phyloP scores from a whole-genome alignment of 1,284 basidiomycete species.

The Amylostereum areolatum region DNA sequence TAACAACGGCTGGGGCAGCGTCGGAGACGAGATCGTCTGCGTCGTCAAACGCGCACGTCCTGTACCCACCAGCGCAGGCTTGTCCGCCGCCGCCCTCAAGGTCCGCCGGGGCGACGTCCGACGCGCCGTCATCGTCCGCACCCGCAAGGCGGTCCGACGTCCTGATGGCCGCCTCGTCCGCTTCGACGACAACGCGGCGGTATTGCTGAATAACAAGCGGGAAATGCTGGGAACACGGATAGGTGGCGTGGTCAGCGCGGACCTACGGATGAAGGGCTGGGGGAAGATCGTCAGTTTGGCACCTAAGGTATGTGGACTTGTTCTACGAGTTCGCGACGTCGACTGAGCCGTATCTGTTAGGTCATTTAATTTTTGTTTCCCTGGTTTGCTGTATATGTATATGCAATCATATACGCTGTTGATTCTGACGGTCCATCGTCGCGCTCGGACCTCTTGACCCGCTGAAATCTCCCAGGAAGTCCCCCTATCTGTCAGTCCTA shows the following conservation, averaged over 20 bases:
- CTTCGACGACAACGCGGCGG: slow-evolving; percentile 98
- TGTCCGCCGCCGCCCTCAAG: slow-evolving; percentile 69
- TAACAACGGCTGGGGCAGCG: slow-evolving; percentile 76
- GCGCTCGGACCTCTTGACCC: too few relatives aligned
- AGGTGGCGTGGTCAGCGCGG: slow-evolving; percentile 88
- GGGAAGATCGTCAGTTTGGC: slow-evolving; percentile 91
- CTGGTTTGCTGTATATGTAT: too few relatives aligned
- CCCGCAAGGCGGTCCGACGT: slow-evolving; percentile 74
- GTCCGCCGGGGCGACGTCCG: slow-evolving; percentile 92
- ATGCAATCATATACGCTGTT: too few relatives aligned
- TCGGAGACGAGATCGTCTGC: slow-evolving; percentile 96
- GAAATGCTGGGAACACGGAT: slow-evolving; percentile 97
- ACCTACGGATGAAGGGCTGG: slow-evolving; percentile 90
- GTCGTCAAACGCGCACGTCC: slow-evolving; percentile 93
- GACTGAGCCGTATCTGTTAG: too few relatives aligned
- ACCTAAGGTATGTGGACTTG: slow-evolving; percentile 88
- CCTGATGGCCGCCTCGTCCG: slow-evolving; percentile 86
- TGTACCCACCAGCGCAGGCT: slow-evolving; percentile 55
- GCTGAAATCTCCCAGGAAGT: too few relatives aligned
- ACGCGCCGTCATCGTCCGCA: slow-evolving; percentile 92
- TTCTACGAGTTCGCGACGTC: too few relatives aligned
- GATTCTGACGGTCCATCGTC: too few relatives aligned
- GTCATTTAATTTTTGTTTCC: too few relatives aligned
- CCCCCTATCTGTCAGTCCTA: too few relatives aligned
- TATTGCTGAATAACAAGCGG: slow-evolving; percentile 93